phyloP scores from a whole-genome alignment of 306 rosid species.

The Glycine tomentella region DNA sequence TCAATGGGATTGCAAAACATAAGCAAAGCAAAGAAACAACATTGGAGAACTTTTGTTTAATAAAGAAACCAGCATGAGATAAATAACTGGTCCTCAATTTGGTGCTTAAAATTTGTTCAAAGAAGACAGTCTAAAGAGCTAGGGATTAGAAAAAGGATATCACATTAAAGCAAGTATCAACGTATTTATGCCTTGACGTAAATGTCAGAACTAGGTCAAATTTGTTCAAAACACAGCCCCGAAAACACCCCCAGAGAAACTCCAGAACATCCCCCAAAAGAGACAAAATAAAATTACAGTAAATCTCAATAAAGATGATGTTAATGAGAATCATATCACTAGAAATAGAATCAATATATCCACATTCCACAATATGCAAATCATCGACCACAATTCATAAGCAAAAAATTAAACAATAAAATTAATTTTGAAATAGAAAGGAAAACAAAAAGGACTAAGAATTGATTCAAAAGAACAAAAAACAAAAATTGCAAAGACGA shows the following conservation, averaged over 20 bases:
- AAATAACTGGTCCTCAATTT: background rate
- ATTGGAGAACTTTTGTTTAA: background rate
- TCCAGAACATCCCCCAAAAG: background rate
- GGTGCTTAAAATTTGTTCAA: background rate
- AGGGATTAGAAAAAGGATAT: background rate
- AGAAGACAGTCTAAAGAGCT: constrained; percentile 1
- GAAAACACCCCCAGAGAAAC: constrained; percentile 20
- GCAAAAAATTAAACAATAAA: too few relatives aligned
- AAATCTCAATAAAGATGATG: background rate
- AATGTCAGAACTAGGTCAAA: constrained; percentile 40
- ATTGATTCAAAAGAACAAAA: too few relatives aligned
- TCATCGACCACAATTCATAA: constrained; percentile 16
- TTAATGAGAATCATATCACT: background rate
- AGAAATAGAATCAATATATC: background rate
- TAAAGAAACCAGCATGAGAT: background rate
- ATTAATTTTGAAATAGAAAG: too few relatives aligned
- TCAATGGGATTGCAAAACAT: background rate
- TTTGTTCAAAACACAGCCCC: background rate
- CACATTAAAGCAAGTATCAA: constrained; percentile 8
- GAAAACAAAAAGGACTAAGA: too few relatives aligned
- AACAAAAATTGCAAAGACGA: too few relatives aligned
- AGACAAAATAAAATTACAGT: background rate
- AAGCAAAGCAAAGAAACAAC: background rate
- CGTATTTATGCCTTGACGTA: background rate
- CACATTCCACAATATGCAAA: background rate